Base-by-base conservation (phyloP, 139 green algal genomes). In the Chlorella sp. region DNA sequence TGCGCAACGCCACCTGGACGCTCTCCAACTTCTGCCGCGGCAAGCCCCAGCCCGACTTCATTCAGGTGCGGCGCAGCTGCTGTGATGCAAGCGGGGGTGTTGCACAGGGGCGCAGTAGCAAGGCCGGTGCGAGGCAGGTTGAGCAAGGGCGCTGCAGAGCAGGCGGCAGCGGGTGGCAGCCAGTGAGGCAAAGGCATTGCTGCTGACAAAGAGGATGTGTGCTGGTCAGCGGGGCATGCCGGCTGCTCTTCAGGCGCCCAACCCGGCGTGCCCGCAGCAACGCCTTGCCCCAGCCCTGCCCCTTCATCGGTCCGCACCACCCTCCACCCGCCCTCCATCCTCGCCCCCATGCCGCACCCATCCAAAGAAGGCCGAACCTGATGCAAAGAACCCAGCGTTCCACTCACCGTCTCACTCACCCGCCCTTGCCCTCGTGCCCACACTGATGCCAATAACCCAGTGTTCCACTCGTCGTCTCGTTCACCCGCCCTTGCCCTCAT, bases 1-100 rank as follows among this genome's bases (percentile, higher is more conserved):
- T 99, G 84, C 94, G 98, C 79, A 99, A 99, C 92, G 98, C 98
- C 24, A 99, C 98, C 39, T 99, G 98, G 98, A 99, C 98, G n/a
- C 95, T 99, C 28, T 99, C 96, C 53, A 99, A 99, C 94, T 99
- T 99, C 92, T 99, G 98, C 95, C 94, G 98, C 36, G 98, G 98
- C 85, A 99, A 99, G 96, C 98, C 98, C 18, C 95, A 89, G 85
- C 85, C 85, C 42, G 85, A 89, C 40, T 89, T 89, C 32, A 3
- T 14, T 34, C 68, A 82, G 85, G 85, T 88, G 48, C 28, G 71
- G 64, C 22, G 64, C 64, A 73, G 64, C 48, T 14, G 64, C 64
- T 73, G 21, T 71, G 11, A 28, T 32, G 15, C 77, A 82, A 39
- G 32, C 7, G 16, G 21, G 18, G 34, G 26, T 9, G 64, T 16